Percentiles rank a stretch among this genome's conserved stretches.
These are phyloP conservation scores for Monilinia fructigena DNA, from an alignment of 2,329 filamentous ascomycete species.

Conservation along the genomic window DNA sequence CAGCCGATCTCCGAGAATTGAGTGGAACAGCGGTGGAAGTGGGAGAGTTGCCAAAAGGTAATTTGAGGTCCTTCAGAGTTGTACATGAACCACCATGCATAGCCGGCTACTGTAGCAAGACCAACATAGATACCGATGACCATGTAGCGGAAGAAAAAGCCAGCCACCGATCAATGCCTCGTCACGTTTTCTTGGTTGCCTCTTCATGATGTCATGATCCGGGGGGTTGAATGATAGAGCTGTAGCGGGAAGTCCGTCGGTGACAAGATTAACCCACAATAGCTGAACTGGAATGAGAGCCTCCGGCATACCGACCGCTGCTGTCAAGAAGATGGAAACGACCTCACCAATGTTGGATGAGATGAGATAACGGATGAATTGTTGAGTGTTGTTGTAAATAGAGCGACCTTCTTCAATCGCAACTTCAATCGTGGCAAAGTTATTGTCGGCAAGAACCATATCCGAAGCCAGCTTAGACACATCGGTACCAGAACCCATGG, in stretches of 20 bases:
- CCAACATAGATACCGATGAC: constrained; percentile 95
- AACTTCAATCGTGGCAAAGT: constrained; percentile 95
- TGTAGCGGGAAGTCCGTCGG: constrained; percentile 92
- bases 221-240: constrained; percentile 96
- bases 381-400: constrained; percentile 99
- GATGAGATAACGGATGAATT: constrained; percentile 98
- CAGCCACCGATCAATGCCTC: constrained; percentile 91
- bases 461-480: constrained; percentile 95
- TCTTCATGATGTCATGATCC: constrained; percentile 97
- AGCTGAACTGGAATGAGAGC: constrained; percentile 95
- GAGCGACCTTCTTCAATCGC: constrained; percentile 96
- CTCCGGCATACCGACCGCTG: constrained; percentile 95
- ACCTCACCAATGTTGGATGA: constrained; percentile 99
- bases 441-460: constrained; percentile 98
- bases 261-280: constrained; percentile 98
- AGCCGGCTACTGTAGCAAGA: constrained; percentile 89
- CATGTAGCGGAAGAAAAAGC: constrained; percentile 97
- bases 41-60: constrained; percentile 79
- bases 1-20: constrained; percentile 89
- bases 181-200: constrained; percentile 85
- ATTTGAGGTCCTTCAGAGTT: constrained; percentile 88
- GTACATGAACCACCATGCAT: constrained; percentile 99
- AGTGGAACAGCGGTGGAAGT: constrained; percentile 90
- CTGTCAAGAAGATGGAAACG: constrained; percentile 97
- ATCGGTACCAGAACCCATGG: constrained; percentile 97